Conservation (phyloP, 75 land plant genomes). For the Adiantum capillusveneris region DNA sequence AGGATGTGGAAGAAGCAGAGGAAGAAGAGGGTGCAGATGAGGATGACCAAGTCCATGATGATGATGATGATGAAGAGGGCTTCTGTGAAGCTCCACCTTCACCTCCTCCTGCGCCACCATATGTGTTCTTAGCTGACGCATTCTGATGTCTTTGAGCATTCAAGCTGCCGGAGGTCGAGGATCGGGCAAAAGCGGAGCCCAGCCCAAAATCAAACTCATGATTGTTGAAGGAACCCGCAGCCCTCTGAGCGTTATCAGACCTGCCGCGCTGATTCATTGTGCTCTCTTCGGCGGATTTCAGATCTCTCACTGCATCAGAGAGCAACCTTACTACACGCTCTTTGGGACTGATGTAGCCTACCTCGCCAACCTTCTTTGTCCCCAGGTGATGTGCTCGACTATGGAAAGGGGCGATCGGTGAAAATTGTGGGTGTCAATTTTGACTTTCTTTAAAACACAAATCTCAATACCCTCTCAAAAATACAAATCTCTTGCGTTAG, state of each 20-base stretch:
- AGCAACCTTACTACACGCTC: too few relatives aligned
- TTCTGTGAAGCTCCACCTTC: constrained; percentile 2
- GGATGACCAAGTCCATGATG: not conserved
- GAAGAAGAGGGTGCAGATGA: not conserved
- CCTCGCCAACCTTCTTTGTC: too few relatives aligned
- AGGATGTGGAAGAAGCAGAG: not conserved
- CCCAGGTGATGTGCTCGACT: too few relatives aligned
- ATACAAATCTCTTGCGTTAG: too few relatives aligned
- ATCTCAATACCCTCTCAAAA: too few relatives aligned
- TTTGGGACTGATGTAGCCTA: too few relatives aligned
- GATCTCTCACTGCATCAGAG: too few relatives aligned
- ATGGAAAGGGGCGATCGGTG: too few relatives aligned
- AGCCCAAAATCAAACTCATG: constrained; percentile 53
- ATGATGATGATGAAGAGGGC: not conserved
- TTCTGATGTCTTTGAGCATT: constrained; percentile 30
- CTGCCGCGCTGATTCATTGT: constrained; percentile 7
- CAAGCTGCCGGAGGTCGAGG: constrained; percentile 16
- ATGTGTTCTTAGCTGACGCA: not conserved
- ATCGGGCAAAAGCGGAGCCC: constrained; percentile 18
- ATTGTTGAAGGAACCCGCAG: constrained; percentile 38
- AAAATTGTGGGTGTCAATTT: too few relatives aligned
- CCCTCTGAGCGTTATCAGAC: constrained; percentile 18
- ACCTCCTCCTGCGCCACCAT: not conserved
- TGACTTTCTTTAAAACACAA: too few relatives aligned
- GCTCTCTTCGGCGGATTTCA: too few relatives aligned